Percentiles rank a stretch among this genome's conserved stretches.
Conservation (phyloP, 164 flowering plant genomes). For the Magnolia kwangsiensis region DNA sequence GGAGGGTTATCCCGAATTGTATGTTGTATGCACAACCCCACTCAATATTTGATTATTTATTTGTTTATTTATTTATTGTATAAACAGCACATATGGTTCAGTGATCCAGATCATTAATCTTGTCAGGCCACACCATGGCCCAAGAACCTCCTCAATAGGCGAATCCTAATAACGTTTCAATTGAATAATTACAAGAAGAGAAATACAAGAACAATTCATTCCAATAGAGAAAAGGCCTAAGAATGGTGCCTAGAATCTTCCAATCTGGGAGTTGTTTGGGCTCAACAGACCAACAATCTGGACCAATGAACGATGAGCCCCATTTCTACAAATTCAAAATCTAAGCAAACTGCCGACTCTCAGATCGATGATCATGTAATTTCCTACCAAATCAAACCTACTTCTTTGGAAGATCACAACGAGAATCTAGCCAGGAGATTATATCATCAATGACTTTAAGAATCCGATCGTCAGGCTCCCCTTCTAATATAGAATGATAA, state of each 20-base stretch:
- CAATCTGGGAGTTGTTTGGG: not conserved
- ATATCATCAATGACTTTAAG: slow-evolving; percentile 56
- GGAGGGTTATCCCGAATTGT: too few relatives aligned
- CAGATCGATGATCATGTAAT: not conserved
- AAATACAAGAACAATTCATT: not conserved
- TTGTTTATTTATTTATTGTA: too few relatives aligned
- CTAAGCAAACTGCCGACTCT: not conserved
- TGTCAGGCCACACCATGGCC: too few relatives aligned
- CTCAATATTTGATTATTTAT: too few relatives aligned
- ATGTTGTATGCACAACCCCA: too few relatives aligned
- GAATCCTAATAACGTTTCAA: not conserved
- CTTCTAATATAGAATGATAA: slow-evolving; percentile 80
- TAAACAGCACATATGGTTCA: not conserved
- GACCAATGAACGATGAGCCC: not conserved
- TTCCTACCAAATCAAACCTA: not conserved
- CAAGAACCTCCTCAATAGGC: too few relatives aligned
- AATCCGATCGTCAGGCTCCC: slow-evolving; percentile 85
- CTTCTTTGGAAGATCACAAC: slow-evolving; percentile 22
- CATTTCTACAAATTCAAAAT: not conserved
- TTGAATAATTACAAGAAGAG: not conserved
- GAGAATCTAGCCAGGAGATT: slow-evolving; percentile 71
- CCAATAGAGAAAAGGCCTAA: not conserved
- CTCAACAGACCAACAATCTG: not conserved
- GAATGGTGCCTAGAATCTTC: too few relatives aligned
- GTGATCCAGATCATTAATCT: not conserved